phyloP scores from a whole-genome alignment of 805 yeast genomes.

The Saccharomyces jurei region DNA sequence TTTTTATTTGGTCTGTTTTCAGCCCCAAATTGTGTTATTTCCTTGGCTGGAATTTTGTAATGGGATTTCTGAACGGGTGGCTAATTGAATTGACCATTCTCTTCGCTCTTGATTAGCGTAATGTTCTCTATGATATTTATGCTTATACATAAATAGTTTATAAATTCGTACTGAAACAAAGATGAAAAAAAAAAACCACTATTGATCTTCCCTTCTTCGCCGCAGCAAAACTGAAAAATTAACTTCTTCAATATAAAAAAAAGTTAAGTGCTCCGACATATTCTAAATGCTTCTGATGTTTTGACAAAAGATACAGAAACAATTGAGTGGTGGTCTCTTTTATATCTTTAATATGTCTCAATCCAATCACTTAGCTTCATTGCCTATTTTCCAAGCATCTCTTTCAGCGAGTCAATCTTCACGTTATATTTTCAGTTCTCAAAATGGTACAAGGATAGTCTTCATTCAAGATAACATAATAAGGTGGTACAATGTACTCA shows the following conservation, averaged over 20 bases:
- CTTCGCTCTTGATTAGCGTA: not conserved
- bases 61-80: conserved; percentile 38
- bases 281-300: not conserved
- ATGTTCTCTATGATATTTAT: not conserved
- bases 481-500: conserved; percentile 14
- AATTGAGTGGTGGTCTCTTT: not conserved
- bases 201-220: conserved; percentile 2
- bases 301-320: not conserved
- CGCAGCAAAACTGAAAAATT: not conserved
- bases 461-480: conserved; percentile 13
- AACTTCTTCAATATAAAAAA: not conserved
- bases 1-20: conserved; percentile 96
- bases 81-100: conserved; percentile 12
- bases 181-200: not conserved
- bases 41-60: conserved; percentile 60
- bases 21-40: conserved; percentile 84
- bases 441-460: conserved; percentile 12
- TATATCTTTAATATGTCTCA: not conserved
- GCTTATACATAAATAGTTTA: not conserved
- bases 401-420: not conserved
- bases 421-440: conserved; percentile 14
- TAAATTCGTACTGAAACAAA: not conserved
- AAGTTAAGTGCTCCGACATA: not conserved
- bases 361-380: not conserved
- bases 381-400: conserved; percentile 4